A percentile compares a stretch with the other conserved stretches of the same genome.
Evolutionary conservation across 805 yeast genomes (phyloP).

Genomic region (Candida easanensis): DNA sequence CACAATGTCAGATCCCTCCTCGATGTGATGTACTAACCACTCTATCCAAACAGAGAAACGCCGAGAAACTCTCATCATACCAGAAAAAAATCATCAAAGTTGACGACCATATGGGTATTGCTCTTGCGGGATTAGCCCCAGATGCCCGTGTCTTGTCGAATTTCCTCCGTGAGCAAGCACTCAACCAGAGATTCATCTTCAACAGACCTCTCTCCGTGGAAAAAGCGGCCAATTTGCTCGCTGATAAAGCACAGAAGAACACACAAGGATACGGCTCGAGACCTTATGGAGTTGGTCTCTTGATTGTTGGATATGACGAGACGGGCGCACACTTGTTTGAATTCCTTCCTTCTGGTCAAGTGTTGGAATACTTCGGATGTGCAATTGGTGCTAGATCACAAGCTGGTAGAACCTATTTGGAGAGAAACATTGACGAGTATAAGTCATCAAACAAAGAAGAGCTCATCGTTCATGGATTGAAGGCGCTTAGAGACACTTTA

Average conservation of each 20-base stretch:
- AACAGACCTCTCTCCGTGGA: conserved; percentile 82
- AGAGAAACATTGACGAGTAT: conserved; percentile 74
- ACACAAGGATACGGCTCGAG: conserved; percentile 95
- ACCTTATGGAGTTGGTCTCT: conserved; percentile 96
- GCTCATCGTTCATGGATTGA: conserved; percentile 80
- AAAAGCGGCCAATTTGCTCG: conserved; percentile 80
- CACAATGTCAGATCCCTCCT: too few species aligned
- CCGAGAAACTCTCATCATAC: conserved; percentile 95
- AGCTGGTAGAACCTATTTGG: conserved; percentile 95
- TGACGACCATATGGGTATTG: conserved; percentile 92
- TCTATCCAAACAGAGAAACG: conserved; percentile 56
- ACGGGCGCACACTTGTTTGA: conserved; percentile 93
- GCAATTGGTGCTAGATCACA: conserved; percentile 99
- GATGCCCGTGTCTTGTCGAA: conserved; percentile 94
- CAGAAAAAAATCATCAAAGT: conserved; percentile 91
- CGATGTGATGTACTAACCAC: conserved; percentile 13
- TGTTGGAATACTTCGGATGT: conserved; percentile 85
- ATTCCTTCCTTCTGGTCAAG: conserved; percentile 95
- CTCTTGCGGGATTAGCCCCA: conserved; percentile 96
- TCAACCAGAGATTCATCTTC: conserved; percentile 80
- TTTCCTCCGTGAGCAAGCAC: conserved; percentile 85
- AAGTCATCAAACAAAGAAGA: conserved; percentile 61
- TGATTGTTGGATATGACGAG: conserved; percentile 88
- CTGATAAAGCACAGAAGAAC: conserved; percentile 95
- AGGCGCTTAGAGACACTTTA: conserved; percentile 89